Conservation (phyloP, 352 stramenopile genomes). For the Phytophthora multivora region DNA sequence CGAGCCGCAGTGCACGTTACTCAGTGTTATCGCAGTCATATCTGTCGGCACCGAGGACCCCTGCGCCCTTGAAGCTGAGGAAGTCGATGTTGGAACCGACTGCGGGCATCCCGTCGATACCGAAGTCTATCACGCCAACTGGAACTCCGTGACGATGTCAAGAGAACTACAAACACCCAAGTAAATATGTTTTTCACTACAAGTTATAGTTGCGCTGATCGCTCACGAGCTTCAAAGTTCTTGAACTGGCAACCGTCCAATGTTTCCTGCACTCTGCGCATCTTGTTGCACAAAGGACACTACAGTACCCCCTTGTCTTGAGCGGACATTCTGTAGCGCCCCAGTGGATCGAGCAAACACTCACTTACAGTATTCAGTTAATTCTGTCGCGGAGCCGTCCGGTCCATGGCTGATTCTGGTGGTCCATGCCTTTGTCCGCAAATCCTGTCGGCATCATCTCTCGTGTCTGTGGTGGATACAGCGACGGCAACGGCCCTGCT, state of each 20-base stretch:
- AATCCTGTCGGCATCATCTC: constrained; percentile 16
- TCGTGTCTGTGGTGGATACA: not conserved
- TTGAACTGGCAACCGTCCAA: not conserved
- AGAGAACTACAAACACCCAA: not conserved
- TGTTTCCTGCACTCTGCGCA: not conserved
- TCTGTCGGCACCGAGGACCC: constrained; percentile 22
- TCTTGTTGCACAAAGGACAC: not conserved
- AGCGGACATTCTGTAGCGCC: not conserved
- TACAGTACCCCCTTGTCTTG: not conserved
- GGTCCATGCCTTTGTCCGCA: constrained; percentile 24
- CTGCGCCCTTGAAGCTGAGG: constrained; percentile 26
- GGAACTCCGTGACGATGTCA: constrained; percentile 5
- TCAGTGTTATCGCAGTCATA: constrained; percentile 24
- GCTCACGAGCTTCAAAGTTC: not conserved
- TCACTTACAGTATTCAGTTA: constrained; percentile 3
- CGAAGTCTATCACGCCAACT: constrained; percentile 9
- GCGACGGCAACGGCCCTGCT: not conserved
- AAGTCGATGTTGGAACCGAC: constrained; percentile 24
- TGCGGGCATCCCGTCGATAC: constrained; percentile 9
- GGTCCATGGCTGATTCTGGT: constrained; percentile 26
- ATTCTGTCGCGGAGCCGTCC: constrained; percentile 10
- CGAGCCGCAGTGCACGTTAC: not conserved
- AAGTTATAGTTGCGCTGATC: constrained; percentile 3
- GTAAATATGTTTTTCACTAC: constrained; percentile 20
- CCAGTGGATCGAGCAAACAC: constrained; percentile 1